Base-by-base conservation (phyloP, 345 rosid genomes). In the Rhodomyrtus tomentosa region DNA sequence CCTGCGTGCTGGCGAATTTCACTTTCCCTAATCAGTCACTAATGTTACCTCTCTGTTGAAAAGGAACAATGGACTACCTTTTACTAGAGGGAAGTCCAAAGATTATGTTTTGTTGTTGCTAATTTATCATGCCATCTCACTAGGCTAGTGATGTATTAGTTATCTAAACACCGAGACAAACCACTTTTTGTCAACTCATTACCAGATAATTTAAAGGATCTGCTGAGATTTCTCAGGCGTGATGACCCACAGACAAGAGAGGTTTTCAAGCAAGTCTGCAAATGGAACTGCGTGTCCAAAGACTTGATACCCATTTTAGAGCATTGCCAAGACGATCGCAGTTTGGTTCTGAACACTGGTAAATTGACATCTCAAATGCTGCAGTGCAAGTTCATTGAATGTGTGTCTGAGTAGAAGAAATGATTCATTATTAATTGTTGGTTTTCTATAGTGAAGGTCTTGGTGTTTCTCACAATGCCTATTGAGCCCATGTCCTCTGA, bases 391-490 rank as follows among this genome's bases (percentile, higher is more conserved):
- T 68, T 68, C 76, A 36, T 68, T 36, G 76, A 68, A 21, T 5
- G 21, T 1, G 45, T 68, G 45, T 68, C 45, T 68, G 14, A 68
- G 45, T 68, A 36, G 76, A 68, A 32, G 76, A 68, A 24, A 58
- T 85, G 74, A 85, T 82, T 18, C 45, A 6, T 68, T 42, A 3
- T 20, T 52, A 84, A 25, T 32, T 13, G 85, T n/a, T 81, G 5
- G 81, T 18, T 59, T 85, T 56, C 59, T 87, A 84, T 93, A 96
- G 98, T 96, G 85, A 95, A 96, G 91, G 96, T 93, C 50, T 86
- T 96, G 91, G 99, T 95, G 89, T 96, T 95, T 88, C 94, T 95
- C 54, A 93, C 98, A 2, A 94, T 94, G 98, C 96, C 98, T 13
- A 56, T 97, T 56, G 99, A 97, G 88, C 88, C 94, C 73, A 89